Evolutionary conservation across 2,329 filamentous ascomycete genomes (phyloP).

Genomic region (Beauveria scarabaeidicola): DNA sequence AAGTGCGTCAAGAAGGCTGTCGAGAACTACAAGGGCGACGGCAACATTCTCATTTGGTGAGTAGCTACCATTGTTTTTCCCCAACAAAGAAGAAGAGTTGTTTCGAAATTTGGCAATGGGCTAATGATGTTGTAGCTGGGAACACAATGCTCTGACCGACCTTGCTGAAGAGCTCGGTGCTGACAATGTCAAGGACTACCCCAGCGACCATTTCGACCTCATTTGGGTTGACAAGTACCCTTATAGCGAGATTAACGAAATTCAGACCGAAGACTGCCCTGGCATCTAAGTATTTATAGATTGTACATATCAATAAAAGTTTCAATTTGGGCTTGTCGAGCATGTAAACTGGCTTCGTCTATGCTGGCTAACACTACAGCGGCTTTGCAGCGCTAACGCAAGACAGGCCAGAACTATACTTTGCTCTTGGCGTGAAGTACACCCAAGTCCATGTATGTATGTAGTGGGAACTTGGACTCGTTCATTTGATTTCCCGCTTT

Average conservation of each 20-base stretch:
- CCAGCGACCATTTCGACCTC: constrained; percentile 40
- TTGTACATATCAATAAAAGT: not conserved
- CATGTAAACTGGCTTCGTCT: not conserved
- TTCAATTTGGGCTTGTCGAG: not conserved
- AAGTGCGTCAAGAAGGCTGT: constrained; percentile 45
- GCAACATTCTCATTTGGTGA: constrained; percentile 51
- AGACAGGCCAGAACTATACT: no score
- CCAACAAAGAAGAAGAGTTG: no score
- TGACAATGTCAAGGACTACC: constrained; percentile 40
- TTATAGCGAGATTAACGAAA: constrained; percentile 36
- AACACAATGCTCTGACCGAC: constrained; percentile 44
- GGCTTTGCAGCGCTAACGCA: no score
- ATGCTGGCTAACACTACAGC: not conserved
- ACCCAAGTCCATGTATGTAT: not conserved
- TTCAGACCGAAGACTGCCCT: constrained; percentile 43
- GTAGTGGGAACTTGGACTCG: not conserved
- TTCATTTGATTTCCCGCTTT: not conserved
- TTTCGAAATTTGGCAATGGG: not conserved
- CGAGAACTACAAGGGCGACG: constrained; percentile 35
- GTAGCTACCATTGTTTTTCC: constrained; percentile 1
- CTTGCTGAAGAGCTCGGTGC: constrained; percentile 45
- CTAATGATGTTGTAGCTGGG: constrained; percentile 36
- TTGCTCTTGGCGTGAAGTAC: not conserved
- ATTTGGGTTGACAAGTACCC: constrained; percentile 49
- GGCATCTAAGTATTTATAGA: constrained; percentile 21